These are phyloP conservation scores for Golubevia pallescens DNA, from an alignment of 1,284 basidiomycete genomes.

Conservation along the genomic window DNA sequence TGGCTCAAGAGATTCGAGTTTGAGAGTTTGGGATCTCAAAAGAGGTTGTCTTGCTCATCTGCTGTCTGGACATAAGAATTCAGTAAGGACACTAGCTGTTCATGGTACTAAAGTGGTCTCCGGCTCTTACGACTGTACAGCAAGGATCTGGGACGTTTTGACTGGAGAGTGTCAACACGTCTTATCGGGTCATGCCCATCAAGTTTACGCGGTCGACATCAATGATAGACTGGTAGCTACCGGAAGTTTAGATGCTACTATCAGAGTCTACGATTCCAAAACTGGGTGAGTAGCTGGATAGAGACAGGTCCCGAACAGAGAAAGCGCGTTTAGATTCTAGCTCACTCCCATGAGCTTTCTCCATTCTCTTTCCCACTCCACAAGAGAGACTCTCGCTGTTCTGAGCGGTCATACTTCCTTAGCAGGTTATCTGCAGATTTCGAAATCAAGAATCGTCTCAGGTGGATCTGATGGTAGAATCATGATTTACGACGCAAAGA, in stretches of 20 bases:
- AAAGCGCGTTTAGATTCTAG: background rate
- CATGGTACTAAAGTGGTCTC: constrained; percentile 52
- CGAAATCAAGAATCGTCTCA: constrained; percentile 46
- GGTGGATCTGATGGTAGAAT: constrained; percentile 60
- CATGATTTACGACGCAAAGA: constrained; percentile 53
- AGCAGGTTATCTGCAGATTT: constrained; percentile 56
- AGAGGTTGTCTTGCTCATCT: constrained; percentile 41
- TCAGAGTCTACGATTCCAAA: constrained; percentile 54
- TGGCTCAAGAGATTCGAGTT: constrained; percentile 44
- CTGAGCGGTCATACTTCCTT: constrained; percentile 60
- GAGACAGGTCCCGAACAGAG: no score
- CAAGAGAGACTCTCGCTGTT: constrained; percentile 37
- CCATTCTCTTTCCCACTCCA: constrained; percentile 3
- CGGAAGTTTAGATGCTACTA: constrained; percentile 58
- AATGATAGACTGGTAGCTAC: constrained; percentile 53
- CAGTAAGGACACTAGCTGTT: constrained; percentile 56
- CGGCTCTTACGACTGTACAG: constrained; percentile 59
- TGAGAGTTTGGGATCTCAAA: constrained; percentile 61
- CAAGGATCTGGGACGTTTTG: constrained; percentile 58
- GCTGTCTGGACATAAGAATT: constrained; percentile 53
- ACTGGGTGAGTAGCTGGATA: constrained; percentile 25
- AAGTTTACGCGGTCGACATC: constrained; percentile 60
- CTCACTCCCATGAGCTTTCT: background rate
- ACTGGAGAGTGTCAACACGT: constrained; percentile 56
- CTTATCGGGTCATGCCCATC: constrained; percentile 55